Evolutionary conservation across 75 land plant species (phyloP).

Genomic region (Selaginella moellendorffii): DNA sequence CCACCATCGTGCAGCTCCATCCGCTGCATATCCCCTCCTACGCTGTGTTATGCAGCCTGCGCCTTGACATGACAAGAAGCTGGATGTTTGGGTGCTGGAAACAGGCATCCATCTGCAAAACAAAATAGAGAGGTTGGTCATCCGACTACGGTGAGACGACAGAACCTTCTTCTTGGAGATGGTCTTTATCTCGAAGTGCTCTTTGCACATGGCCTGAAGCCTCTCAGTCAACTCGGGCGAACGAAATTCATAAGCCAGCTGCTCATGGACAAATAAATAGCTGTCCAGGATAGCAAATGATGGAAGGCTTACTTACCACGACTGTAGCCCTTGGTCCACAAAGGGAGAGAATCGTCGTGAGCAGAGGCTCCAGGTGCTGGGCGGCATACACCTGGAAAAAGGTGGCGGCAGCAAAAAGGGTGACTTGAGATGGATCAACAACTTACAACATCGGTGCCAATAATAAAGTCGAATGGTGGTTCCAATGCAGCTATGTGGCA

Average conservation of each 20-base stretch:
- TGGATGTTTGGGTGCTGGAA: constrained; percentile 76
- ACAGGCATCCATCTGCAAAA: constrained; percentile 63
- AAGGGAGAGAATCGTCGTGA: constrained; percentile 55
- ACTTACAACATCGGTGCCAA: constrained; percentile 93
- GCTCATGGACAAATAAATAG: not conserved
- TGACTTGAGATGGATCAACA: not conserved
- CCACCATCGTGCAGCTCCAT: too few relatives aligned
- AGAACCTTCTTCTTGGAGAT: constrained; percentile 28
- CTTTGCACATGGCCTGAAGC: constrained; percentile 64
- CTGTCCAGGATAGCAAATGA: not conserved
- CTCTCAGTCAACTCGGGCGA: constrained; percentile 60
- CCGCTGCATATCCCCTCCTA: too few relatives aligned
- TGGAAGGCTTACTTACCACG: constrained; percentile 27
- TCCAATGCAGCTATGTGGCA: constrained; percentile 50
- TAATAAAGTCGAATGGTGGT: constrained; percentile 91
- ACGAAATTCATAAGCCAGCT: constrained; percentile 88
- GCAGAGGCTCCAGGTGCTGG: constrained; percentile 67
- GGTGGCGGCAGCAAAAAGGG: not conserved
- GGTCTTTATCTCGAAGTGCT: constrained; percentile 56
- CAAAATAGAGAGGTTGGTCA: not conserved
- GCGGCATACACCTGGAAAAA: constrained; percentile 66
- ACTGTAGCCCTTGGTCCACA: constrained; percentile 84
- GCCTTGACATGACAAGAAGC: constrained; percentile 37
- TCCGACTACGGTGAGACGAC: not conserved
- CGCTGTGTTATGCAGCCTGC: too few relatives aligned